phyloP scores from a whole-genome alignment of 2,329 filamentous ascomycete genomes.

The Penicillium expansum region DNA sequence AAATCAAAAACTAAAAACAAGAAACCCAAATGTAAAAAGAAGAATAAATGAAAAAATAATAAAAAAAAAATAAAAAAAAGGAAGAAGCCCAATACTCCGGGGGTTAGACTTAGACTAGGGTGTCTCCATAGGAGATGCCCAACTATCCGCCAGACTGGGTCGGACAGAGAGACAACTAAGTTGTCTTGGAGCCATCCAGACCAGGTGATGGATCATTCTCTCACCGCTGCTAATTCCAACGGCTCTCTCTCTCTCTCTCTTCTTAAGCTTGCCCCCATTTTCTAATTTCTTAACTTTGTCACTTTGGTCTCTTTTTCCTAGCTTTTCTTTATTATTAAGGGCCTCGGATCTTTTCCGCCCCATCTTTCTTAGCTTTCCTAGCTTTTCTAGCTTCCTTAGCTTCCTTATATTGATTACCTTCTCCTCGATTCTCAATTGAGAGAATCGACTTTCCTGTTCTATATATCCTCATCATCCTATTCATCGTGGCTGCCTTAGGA shows the following conservation, averaged over 20 bases:
- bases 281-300: slow-evolving; percentile 10
- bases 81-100: slow-evolving; percentile 7
- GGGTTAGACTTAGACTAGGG: slow-evolving; percentile 9
- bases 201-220: slow-evolving; percentile 23
- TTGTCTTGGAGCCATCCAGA: slow-evolving; percentile 18
- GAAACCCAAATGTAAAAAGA: not conserved
- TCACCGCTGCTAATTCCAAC: slow-evolving; percentile 26
- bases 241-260: slow-evolving; percentile 1
- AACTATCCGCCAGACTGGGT: slow-evolving; percentile 23
- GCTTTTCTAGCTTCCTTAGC: not conserved
- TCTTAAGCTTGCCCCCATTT: slow-evolving; percentile 14
- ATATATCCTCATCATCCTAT: slow-evolving; percentile 2
- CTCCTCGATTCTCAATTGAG: slow-evolving; percentile 4
- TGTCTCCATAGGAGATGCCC: slow-evolving; percentile 18
- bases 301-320: slow-evolving; percentile 8
- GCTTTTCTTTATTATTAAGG: not conserved
- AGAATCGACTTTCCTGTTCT: slow-evolving; percentile 3
- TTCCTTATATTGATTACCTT: slow-evolving; percentile 1
- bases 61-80: not conserved
- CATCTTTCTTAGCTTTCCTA: not conserved
- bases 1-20: not conserved
- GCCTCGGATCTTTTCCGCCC: slow-evolving; percentile 10
- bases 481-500: slow-evolving; percentile 44
- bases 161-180: slow-evolving; percentile 22
- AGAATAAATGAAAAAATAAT: not conserved